Conservation (phyloP, 202 grass and related monocot species). For the Cymbopogon flexuosus region DNA sequence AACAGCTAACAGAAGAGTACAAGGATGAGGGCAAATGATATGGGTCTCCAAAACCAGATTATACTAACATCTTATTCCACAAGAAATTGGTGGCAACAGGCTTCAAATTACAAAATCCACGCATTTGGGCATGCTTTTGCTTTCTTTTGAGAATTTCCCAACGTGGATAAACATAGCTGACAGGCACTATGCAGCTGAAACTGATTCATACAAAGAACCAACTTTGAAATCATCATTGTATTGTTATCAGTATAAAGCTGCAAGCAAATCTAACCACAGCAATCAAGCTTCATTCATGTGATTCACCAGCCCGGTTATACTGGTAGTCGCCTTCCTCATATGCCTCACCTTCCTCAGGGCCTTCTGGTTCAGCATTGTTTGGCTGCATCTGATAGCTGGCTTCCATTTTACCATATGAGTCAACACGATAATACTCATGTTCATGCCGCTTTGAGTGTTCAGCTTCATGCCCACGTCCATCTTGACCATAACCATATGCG, state of each 20-base stretch:
- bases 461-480: constrained; percentile 34
- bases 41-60: not conserved
- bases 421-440: constrained; percentile 36
- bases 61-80: constrained; percentile 23
- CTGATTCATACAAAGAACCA: not conserved
- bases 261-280: not conserved
- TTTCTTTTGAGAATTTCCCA: not conserved
- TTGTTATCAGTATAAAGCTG: not conserved
- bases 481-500: constrained; percentile 46
- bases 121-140: not conserved
- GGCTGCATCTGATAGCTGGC: constrained; percentile 39
- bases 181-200: not conserved
- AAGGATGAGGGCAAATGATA: not conserved
- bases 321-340: constrained; percentile 72
- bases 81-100: not conserved
- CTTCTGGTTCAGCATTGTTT: constrained; percentile 52
- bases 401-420: not conserved
- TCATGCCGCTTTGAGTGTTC: constrained; percentile 47
- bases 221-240: not conserved
- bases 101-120: not conserved
- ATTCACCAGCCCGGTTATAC: constrained; percentile 38
- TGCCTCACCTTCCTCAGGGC: constrained; percentile 77
- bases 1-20: not conserved
- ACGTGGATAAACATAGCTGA: not conserved
- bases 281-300: constrained; percentile 31